Percentiles rank a stretch among this genome's conserved stretches.
These are phyloP conservation scores for Groenewaldozyma tartarivorans DNA, from an alignment of 805 yeast species.

Conservation along the genomic window DNA sequence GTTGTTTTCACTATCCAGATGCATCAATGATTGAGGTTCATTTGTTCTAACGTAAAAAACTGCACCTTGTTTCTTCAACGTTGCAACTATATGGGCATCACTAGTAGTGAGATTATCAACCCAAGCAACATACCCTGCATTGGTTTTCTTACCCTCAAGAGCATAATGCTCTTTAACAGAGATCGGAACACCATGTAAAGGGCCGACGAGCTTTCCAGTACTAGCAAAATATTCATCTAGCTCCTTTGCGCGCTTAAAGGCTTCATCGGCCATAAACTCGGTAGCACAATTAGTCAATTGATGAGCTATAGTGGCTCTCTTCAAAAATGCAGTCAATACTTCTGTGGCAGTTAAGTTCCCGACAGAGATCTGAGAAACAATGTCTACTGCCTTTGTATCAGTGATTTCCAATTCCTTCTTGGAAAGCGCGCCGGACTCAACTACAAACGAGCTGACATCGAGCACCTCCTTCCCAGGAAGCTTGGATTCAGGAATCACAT, in stretches of 20 bases:
- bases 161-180: slow-evolving; percentile 46
- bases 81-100: slow-evolving; percentile 30
- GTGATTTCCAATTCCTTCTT: slow-evolving; percentile 4
- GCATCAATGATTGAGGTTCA: slow-evolving; percentile 42
- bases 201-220: slow-evolving; percentile 44
- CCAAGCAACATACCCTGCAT: slow-evolving; percentile 33
- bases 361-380: neutral
- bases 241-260: slow-evolving; percentile 43
- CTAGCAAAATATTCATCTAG: slow-evolving; percentile 41
- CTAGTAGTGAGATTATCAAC: slow-evolving; percentile 28
- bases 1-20: slow-evolving; percentile 37
- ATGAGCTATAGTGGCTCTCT: slow-evolving; percentile 50
- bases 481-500: neutral
- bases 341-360: slow-evolving; percentile 18
- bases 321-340: slow-evolving; percentile 46
- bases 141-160: slow-evolving; percentile 39
- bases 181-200: slow-evolving; percentile 58
- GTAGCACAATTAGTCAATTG: slow-evolving; percentile 34
- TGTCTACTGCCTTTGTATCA: neutral
- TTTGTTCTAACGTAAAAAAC: slow-evolving; percentile 46
- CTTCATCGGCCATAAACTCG: slow-evolving; percentile 42
- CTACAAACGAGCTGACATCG: neutral
- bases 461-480: neutral
- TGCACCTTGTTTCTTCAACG: slow-evolving; percentile 39
- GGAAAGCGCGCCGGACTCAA: slow-evolving; percentile 1